Percentiles rank a stretch among this genome's conserved stretches.
Evolutionary conservation across 2,329 filamentous ascomycete genomes (phyloP).

Genomic region (Xylariales sp.): DNA sequence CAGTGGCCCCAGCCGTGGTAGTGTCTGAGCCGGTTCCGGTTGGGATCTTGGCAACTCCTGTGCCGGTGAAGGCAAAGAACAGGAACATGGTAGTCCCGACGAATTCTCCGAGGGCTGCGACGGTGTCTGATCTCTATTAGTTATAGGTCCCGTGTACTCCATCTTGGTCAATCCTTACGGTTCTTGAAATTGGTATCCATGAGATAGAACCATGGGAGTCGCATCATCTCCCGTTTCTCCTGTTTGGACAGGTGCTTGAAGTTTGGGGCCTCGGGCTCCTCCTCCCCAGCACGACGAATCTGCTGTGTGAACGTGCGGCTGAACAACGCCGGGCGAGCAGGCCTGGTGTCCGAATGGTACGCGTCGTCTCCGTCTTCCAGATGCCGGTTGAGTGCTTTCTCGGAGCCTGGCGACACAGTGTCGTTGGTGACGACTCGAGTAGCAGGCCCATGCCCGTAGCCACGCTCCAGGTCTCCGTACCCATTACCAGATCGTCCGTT

Average conservation of each 20-base stretch:
- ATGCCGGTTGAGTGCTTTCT: too few species aligned
- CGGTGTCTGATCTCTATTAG: background rate
- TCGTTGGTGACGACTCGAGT: too few species aligned
- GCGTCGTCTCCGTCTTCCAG: too few species aligned
- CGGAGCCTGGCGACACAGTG: too few species aligned
- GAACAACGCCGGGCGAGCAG: background rate
- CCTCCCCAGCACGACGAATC: background rate
- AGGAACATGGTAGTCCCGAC: slow-evolving; percentile 15
- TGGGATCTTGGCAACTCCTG: slow-evolving; percentile 29
- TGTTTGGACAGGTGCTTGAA: background rate
- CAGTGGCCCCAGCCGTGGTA: slow-evolving; percentile 11
- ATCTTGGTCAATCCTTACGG: background rate
- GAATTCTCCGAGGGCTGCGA: slow-evolving; percentile 3
- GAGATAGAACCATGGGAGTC: background rate
- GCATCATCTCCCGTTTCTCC: background rate
- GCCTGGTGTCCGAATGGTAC: too few species aligned
- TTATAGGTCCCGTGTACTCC: too few species aligned
- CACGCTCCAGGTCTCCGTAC: too few species aligned
- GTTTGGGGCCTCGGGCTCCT: background rate
- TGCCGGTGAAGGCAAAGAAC: slow-evolving; percentile 38
- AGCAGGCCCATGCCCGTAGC: too few species aligned
- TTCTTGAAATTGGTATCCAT: slow-evolving; percentile 3
- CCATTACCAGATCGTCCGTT: too few species aligned
- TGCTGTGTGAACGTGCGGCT: slow-evolving; percentile 4
- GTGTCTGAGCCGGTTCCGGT: slow-evolving; percentile 13